Evolutionary conservation across 2,329 filamentous ascomycete genomes (phyloP), one percentile per base, ranked within the genome.

Genomic region (Fusarium scirpi): DNA sequence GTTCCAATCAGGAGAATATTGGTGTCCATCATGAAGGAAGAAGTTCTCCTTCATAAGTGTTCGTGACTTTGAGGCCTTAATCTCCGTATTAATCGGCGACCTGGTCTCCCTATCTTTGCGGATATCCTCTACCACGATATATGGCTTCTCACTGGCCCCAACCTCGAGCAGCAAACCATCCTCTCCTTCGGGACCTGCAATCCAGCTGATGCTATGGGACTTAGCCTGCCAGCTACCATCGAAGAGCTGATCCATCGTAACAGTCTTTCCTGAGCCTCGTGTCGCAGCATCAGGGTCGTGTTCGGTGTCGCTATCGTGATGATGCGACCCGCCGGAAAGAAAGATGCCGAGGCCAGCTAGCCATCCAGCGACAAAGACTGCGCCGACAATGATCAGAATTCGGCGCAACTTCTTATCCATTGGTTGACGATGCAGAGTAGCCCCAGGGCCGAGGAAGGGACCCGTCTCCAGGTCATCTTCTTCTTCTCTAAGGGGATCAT

Each of bases 81-180:
- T 51, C 25, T 70, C 65, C 7, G 64, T 65, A 10, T 79, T 78
- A 9, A 76, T 73, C 8, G 83, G 73, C 4, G 83, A 81, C 5
- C 77, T 78, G 51, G 65, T 38, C 38, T 75, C 71, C 20, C 78
- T 74, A 25, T 74, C 71, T 34, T 85, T 86, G 61, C 90, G 89
- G 56, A 99, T 91, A 79, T 98, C 94, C 78, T 97, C 92, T 1
- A 98, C 93, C 3, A 96, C 88, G 57, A 99, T 82, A 74, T 91
- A 98, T 63, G 91, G 90, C 74, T 93, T 90, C 8, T 86, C 89
- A 2, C 79, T 76, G 1, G 85, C 87, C 53, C 85, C 89, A 75
- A 88, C 86, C 80, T 97, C 92, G 22, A 99, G 86, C 70, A 99
- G 80, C 63, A 98, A 80, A 2, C 96, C 96, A 77, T 99, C 96